Evolutionary conservation across 306 rosid genomes (phyloP).

Genomic region (Castanopsis chinensis): DNA sequence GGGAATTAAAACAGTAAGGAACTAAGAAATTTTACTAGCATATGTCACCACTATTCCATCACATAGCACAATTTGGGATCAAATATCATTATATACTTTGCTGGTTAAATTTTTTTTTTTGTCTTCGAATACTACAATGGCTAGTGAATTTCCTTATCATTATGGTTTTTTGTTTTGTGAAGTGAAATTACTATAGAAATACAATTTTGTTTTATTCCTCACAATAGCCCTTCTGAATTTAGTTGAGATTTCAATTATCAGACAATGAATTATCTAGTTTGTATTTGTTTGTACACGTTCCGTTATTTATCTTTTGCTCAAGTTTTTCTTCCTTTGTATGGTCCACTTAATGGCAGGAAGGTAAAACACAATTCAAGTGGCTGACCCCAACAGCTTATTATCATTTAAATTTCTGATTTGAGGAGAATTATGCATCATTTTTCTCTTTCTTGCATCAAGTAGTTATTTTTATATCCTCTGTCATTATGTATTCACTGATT

Average conservation of each 20-base stretch:
- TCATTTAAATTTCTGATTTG: neutral
- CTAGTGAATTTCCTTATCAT: neutral
- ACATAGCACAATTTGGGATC: neutral
- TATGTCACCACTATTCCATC: neutral
- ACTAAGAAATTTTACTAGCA: slow-evolving; percentile 12
- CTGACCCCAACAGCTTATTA: neutral
- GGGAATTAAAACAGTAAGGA: slow-evolving; percentile 64
- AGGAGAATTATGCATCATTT: neutral
- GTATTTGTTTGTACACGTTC: too few relatives aligned
- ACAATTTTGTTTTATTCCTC: neutral
- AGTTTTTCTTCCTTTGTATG: neutral
- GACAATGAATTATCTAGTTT: neutral
- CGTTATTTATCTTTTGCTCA: neutral
- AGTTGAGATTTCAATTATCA: neutral
- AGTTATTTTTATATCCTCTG: neutral
- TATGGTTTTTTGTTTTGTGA: neutral
- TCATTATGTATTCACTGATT: neutral
- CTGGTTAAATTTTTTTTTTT: neutral
- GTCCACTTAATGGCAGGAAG: neutral
- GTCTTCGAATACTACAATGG: neutral
- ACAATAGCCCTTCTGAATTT: neutral
- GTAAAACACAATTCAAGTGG: neutral
- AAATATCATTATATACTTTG: neutral
- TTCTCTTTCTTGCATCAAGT: slow-evolving; percentile 2
- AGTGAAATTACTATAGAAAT: neutral